Base-by-base conservation (phyloP, 371 early-diverging fungal species). In the Circinella minor region DNA sequence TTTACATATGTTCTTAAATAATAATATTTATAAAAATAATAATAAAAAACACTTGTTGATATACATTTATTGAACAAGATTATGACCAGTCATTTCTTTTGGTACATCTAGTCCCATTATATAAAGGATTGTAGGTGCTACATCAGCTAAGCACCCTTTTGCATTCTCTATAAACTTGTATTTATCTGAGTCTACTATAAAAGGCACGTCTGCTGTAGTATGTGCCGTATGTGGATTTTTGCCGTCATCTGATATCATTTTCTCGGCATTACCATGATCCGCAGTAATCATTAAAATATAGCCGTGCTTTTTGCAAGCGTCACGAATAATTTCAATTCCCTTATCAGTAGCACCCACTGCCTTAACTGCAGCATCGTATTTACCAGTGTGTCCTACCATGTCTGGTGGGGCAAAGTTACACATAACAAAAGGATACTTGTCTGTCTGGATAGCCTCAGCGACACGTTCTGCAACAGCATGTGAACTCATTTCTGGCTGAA, bases 221-320 rank as follows among this genome's bases (percentile, higher is more conserved):
- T 99, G 99, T 55, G 99, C 98, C 43, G 98, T 99, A 83, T 98
- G 96, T 34, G 97, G 95, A 54, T 88, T 84, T 48, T 87, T 86
- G 66, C 90, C 92, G 64, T 94, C 92, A 60, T 93, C 95, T 36
- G 92, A 89, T 57, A 93, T 62, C 99, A 99, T 99, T 87, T 98
- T 94, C 81, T 99, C 99, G 59, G 99, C 99, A 77, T 99, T 99
- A 59, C 99, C 99, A 83, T 99, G 99, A 86, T 99, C 99, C 20
- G 99, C 95, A 10, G 99, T 99, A 69, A 99, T 84, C 71, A 99
- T 93, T 55, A 99, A 88, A 61, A 89, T 86, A 82, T 99, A 99
- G 27, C 93, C 94, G 67, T 94, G 87, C 76, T 87, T 78, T 76
- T 91, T 90, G 83, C 99, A 98, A 36, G 95, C 95, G 69, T 95